Base-by-base conservation (phyloP, 371 early-diverging fungal genomes). In the Mortierella sp. region DNA sequence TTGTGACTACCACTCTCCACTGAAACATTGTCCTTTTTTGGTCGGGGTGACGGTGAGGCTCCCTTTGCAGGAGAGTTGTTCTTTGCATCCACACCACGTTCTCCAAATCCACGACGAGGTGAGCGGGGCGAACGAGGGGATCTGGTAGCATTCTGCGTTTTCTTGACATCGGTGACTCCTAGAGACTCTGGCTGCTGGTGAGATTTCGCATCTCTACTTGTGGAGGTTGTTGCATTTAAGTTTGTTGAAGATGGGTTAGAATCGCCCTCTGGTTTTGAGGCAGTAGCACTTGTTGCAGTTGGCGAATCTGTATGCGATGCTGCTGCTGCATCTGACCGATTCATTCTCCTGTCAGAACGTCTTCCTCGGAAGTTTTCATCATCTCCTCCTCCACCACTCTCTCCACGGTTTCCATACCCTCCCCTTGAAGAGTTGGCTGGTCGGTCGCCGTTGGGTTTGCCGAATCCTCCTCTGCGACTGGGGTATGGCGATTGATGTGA, bases 81-180 rank as follows among this genome's bases (percentile, higher is more conserved):
- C 49, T 39, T 70, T 20, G 75, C 24, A 14, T 59, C 75, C 22
- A 20, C 11, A 3, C 64, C 68, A 47, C 72, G 54, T 24, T 71
- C 77, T 20, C 62, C 62, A 22, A 68, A 71, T 32, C 72, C 77
- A 18, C 72, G 71, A 32, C 72, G 72, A n/a, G 77, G 73, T 24
- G 78, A 68, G 0, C 73, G 73, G 16, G 78, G 70, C 10, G 78
- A 65, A 8, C 63, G 67, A 30, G 78, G 73, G 18, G 73, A 61
- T 20, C 57, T 60, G 37, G 59, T 62, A 6, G 57, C 32, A 20
- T 66, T 26, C 35, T 62, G 62, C 4, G 57, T 45, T 59, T 64
- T 72, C 32, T 65, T 72, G 14, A 24, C 30, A 6, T 64, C 70
- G 22, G 58, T 66, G 20, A 62, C 59, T 2, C 66, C 73, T 32